Percentiles rank a stretch among this genome's conserved stretches.
phyloP scores from a whole-genome alignment of 2,329 filamentous ascomycete species.

The Fusarium kyushuense region DNA sequence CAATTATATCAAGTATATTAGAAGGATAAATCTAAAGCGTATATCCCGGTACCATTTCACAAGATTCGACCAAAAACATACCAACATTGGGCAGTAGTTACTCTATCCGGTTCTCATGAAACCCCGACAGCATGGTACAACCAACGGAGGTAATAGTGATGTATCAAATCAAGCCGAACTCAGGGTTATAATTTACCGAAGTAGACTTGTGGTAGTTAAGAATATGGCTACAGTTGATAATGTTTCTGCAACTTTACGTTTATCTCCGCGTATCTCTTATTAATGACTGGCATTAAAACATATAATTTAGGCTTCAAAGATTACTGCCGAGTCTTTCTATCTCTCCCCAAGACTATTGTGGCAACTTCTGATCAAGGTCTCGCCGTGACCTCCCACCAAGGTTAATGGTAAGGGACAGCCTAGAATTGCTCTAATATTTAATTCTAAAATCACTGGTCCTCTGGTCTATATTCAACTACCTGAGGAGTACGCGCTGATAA shows the following conservation, averaged over 20 bases:
- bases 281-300: background rate
- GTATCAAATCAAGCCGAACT: conserved; percentile 8
- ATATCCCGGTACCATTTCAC: background rate
- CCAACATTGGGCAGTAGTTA: background rate
- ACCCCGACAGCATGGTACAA: background rate
- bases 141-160: conserved; percentile 5
- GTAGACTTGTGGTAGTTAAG: background rate
- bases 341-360: conserved; percentile 32
- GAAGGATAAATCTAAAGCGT: background rate
- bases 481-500: background rate
- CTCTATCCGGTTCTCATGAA: background rate
- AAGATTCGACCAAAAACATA: background rate
- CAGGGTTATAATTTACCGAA: conserved; percentile 7
- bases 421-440: conserved; percentile 23
- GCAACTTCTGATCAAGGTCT: conserved; percentile 12
- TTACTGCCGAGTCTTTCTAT: conserved; percentile 29
- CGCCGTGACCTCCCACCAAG: conserved; percentile 17
- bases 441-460: conserved; percentile 1
- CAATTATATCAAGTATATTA: background rate
- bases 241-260: background rate
- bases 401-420: conserved; percentile 24
- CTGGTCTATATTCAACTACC: conserved; percentile 33
- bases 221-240: background rate
- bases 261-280: background rate
- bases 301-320: background rate